phyloP scores from a whole-genome alignment of 768 basidiomycete species.

The Termitomyces sp. region DNA sequence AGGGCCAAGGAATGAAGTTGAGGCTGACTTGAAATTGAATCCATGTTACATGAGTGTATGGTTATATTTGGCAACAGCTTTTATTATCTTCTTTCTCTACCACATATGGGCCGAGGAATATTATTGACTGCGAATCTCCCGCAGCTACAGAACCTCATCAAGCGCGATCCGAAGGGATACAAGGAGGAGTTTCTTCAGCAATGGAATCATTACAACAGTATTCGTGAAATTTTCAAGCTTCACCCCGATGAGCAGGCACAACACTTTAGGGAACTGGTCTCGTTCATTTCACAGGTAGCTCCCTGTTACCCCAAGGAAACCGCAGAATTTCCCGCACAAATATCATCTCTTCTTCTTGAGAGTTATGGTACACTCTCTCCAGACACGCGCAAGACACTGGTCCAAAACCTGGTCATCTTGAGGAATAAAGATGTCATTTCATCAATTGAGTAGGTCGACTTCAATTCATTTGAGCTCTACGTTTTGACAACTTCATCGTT shows the following conservation, averaged over 20 bases:
- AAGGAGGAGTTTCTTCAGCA: constrained; percentile 95
- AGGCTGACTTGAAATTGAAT: constrained; percentile 9
- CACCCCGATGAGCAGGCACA: constrained; percentile 83
- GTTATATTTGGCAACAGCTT: constrained; percentile 15
- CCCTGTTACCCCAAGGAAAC: constrained; percentile 94
- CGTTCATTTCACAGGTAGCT: constrained; percentile 83
- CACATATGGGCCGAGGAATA: constrained; percentile 58
- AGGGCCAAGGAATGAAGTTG: neutral
- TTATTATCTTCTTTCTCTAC: constrained; percentile 5
- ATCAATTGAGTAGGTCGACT: constrained; percentile 76
- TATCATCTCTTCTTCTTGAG: constrained; percentile 76
- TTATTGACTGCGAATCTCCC: constrained; percentile 88
- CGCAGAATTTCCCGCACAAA: constrained; percentile 75
- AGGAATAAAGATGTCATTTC: constrained; percentile 90
- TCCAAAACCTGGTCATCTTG: constrained; percentile 91
- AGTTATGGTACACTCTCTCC: constrained; percentile 71
- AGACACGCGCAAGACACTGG: constrained; percentile 79
- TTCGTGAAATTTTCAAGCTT: constrained; percentile 78
- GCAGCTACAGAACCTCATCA: constrained; percentile 95
- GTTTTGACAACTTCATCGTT: neutral
- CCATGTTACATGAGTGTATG: neutral
- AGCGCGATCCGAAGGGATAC: constrained; percentile 86
- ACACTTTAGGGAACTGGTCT: constrained; percentile 82
- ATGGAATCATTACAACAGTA: constrained; percentile 92
- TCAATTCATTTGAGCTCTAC: constrained; percentile 1